phyloP scores from a whole-genome alignment of 768 basidiomycete species.

The Chalciporus pseudorubinellus region DNA sequence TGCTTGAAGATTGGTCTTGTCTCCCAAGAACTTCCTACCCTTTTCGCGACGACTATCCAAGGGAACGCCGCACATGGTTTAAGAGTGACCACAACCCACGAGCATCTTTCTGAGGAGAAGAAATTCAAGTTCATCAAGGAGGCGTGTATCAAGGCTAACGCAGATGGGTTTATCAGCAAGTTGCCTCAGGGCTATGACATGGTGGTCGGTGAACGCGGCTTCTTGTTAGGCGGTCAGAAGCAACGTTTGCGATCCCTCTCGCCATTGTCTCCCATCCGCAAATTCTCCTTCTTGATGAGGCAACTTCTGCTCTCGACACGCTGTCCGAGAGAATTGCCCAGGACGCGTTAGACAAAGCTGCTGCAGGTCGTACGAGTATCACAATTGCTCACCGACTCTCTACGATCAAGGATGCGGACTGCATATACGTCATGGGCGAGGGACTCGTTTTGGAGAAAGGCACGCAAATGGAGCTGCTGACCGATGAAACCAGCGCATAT shows the following conservation, averaged over 20 bases:
- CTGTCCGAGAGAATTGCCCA: conserved; percentile 87
- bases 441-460: conserved; percentile 80
- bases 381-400: conserved; percentile 79
- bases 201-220: conserved; percentile 85
- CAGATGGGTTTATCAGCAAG: conserved; percentile 83
- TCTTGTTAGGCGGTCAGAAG: conserved; percentile 85
- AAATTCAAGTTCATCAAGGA: conserved; percentile 77
- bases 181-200: conserved; percentile 84
- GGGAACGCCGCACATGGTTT: conserved; percentile 85
- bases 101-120: conserved; percentile 68
- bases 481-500: conserved; percentile 62
- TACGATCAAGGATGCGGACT: conserved; percentile 81
- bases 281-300: conserved; percentile 87
- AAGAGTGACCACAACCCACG: conserved; percentile 67
- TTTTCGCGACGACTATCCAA: conserved; percentile 82
- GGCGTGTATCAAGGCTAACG: conserved; percentile 86
- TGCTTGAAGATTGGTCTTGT: conserved; percentile 86
- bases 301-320: conserved; percentile 86
- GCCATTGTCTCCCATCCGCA: conserved; percentile 86
- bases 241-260: conserved; percentile 86
- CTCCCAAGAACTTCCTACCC: conserved; percentile 81
- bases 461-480: conserved; percentile 68
- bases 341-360: conserved; percentile 85
- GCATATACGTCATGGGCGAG: conserved; percentile 88
- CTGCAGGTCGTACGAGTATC: conserved; percentile 74